Evolutionary conservation across 805 yeast genomes (phyloP), one percentile per base, ranked within the genome.

Genomic region (Pichia insulana): DNA sequence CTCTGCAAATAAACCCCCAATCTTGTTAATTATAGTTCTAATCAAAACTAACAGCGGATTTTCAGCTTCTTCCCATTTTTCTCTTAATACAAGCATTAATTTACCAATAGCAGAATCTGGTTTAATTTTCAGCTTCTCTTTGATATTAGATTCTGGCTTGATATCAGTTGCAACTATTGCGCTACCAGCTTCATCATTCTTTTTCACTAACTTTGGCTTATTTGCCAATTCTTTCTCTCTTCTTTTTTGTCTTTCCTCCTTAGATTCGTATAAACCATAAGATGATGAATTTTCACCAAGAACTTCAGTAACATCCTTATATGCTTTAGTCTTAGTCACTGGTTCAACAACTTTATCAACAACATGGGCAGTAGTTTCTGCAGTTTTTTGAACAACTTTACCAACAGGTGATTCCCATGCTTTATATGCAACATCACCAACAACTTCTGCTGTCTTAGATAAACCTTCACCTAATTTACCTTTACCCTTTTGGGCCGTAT

Each of bases 341-440:
- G 99, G 99, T 55, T 89, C 97, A 28, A 83, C 87, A 44, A 74
- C 76, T 62, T 83, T 86, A 55, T 86, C 92, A n/a, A 90, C 80
- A 12, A 73, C 78, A 42, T 85, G 86, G 2, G 94, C 96, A 3
- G 96, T 79, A 40, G 75, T 73, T 45, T 72, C 74, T n/a, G 87
- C 90, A 0, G 88, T 87, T 35, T 77, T 71, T 56, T 97, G 75
- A n/a, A 96, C 89, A 38, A 81, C 83, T 60, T 81, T 79, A 47
- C 95, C 92, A 34, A 90, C 84, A 19, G 92, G 85, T 1, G 96
- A 87, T 47, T 92, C 96, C 98, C 98, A 92, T 1, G 97, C 96
- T 46, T 80, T 82, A 32, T 74, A 70, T 4, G 96, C 97, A 36
- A 80, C 95, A 44, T 74, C 81, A 42, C 96, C 97, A 30, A 92